Base-by-base conservation (phyloP, 495 filamentous ascomycete genomes). In the Penicillium mononematosum region DNA sequence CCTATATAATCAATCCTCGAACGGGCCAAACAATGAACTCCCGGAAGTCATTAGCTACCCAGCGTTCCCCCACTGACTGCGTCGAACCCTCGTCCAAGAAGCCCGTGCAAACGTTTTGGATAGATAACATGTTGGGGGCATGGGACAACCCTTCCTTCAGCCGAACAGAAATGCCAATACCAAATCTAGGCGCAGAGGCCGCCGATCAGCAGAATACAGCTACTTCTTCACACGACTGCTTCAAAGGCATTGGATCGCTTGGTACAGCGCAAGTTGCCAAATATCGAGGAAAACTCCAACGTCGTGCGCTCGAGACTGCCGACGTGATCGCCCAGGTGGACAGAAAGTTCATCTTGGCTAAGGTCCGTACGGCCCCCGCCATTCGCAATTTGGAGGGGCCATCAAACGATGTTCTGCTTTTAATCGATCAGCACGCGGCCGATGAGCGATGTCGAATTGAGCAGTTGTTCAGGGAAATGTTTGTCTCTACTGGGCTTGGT, bases 381-480 rank as follows among this genome's bases (percentile, higher is more conserved):
- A 32, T 38, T 4, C 57, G 11, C 20, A 27, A 7, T 24, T 31
- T 24, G 24, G 49, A 47, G 11, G 7, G 36, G 41, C 34, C 58
- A 22, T 20, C 47, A 11, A 51, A 62, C 19, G 44, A 31, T 44
- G 51, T 83, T 11, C 75, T 98, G 1, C 81, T 95, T 0, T 77
- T 97, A 10, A 81, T 98, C 44, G 94, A 98, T 67, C 94, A 98
- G 63, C 94, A 98, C 67, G 94, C 94, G 10, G 94, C 93, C 1
- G 91, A 95, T 70, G 94, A 98, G 70, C 81, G 94, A 19, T 87
- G 88, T 63, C 83, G 87, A 6, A 82, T 97, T 8, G 94, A 98
- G 70, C 65, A 66, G 0, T 77, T 98, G 0, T 75, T 89, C 38
- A 55, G 65, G 19, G 81, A 85, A 10, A 69, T 74, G 45, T 69